A percentile compares a stretch with the other conserved stretches of the same genome.
These are phyloP conservation scores for Xylaria cubensis DNA, from an alignment of 495 filamentous ascomycete species.

Conservation along the genomic window DNA sequence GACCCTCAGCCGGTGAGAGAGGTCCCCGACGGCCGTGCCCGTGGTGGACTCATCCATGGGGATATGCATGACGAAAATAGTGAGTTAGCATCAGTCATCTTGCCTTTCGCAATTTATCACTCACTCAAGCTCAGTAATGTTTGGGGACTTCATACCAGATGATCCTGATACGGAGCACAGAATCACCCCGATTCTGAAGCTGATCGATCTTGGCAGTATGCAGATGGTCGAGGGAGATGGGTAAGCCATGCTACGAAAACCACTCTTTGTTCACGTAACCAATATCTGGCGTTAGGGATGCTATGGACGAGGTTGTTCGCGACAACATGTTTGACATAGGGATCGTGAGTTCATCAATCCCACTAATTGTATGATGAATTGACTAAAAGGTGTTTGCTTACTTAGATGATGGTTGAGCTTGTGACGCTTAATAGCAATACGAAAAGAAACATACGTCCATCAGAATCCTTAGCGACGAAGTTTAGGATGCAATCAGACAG, in stretches of 20 bases:
- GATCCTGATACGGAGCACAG: background rate
- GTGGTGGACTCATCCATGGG: background rate
- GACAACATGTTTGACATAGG: conserved; percentile 15
- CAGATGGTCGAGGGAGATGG: background rate
- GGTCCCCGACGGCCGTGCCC: background rate
- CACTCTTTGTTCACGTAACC: background rate
- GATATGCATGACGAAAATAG: conserved; percentile 15
- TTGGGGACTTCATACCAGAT: conserved; percentile 1
- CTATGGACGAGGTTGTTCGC: background rate
- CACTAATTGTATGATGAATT: background rate
- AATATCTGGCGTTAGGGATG: background rate
- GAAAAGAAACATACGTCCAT: background rate
- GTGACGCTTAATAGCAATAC: background rate
- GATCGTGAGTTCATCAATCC: background rate
- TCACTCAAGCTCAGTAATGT: conserved; percentile 2
- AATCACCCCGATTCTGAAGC: conserved; percentile 9
- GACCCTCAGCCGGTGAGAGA: conserved; percentile 8
- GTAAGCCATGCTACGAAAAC: background rate
- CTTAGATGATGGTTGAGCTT: conserved; percentile 8
- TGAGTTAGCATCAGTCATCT: background rate
- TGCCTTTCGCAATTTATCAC: background rate
- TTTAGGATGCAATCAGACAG: background rate
- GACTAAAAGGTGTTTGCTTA: background rate
- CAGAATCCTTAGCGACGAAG: background rate
- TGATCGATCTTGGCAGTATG: conserved; percentile 13